phyloP scores from a whole-genome alignment of 2,329 filamentous ascomycete species.

The Beauveria pseudobassiana region DNA sequence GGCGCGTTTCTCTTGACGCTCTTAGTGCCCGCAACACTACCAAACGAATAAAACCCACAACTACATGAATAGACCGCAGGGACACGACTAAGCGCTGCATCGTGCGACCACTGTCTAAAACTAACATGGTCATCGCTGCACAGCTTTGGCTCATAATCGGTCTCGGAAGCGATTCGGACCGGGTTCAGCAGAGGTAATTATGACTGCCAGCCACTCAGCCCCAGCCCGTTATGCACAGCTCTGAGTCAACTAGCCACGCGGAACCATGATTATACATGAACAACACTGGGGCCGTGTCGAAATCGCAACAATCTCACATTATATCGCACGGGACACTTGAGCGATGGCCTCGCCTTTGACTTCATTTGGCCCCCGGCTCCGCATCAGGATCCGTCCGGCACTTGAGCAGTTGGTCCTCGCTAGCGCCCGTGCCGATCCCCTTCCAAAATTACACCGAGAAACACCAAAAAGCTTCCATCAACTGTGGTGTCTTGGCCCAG shows the following conservation, averaged over 20 bases:
- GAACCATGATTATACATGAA: neutral
- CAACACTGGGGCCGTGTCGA: no score
- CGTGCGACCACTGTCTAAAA: neutral
- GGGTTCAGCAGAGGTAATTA: neutral
- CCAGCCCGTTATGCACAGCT: neutral
- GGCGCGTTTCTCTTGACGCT: neutral
- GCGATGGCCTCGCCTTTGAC: neutral
- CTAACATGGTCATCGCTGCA: neutral
- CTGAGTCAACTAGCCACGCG: neutral
- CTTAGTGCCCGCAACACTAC: neutral
- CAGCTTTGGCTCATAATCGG: neutral
- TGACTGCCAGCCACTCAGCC: neutral
- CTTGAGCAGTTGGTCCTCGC: neutral
- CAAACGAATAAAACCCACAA: neutral
- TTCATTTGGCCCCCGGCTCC: neutral
- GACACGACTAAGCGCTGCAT: neutral
- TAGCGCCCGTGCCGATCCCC: neutral
- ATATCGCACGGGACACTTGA: neutral
- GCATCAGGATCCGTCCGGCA: neutral
- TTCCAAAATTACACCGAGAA: conserved; percentile 2
- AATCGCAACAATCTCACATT: no score
- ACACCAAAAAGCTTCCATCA: neutral
- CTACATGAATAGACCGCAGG: neutral
- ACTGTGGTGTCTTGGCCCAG: neutral
- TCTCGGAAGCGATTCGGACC: neutral